phyloP scores from a whole-genome alignment of 176 grass and related monocot species.

The Rhipidocladum racemiflorum region DNA sequence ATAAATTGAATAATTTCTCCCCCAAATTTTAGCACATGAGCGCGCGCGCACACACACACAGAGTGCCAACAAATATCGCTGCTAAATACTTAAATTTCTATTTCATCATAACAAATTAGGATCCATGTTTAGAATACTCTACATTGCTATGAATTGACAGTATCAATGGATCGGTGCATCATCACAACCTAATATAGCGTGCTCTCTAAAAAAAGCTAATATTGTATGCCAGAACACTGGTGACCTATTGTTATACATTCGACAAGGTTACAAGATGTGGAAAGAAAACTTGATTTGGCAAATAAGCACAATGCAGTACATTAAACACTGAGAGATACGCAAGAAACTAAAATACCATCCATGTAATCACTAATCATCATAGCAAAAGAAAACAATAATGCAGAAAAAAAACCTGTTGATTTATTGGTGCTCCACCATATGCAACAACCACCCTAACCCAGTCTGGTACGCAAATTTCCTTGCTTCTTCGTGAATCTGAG shows the following conservation, averaged over 20 bases:
- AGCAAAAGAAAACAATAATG: neutral
- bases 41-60: no score
- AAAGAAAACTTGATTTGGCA: neutral
- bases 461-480: constrained; percentile 89
- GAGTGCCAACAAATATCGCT: neutral
- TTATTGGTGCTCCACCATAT: constrained; percentile 90
- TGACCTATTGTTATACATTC: neutral
- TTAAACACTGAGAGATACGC: no score
- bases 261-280: neutral
- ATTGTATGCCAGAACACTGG: neutral
- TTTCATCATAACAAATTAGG: neutral
- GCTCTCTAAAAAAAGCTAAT: neutral
- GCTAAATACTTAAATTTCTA: neutral
- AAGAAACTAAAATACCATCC: neutral
- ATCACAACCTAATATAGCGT: neutral
- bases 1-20: no score
- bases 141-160: neutral
- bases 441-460: constrained; percentile 87
- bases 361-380: neutral
- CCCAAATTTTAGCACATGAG: no score
- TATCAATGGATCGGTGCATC: neutral
- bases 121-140: neutral
- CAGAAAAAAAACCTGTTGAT: no score
- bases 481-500: constrained; percentile 84
- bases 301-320: neutral